Evolutionary conservation across 2,329 filamentous ascomycete genomes (phyloP), one percentile per base, ranked within the genome.

Genomic region (Fusarium xyrophilum): DNA sequence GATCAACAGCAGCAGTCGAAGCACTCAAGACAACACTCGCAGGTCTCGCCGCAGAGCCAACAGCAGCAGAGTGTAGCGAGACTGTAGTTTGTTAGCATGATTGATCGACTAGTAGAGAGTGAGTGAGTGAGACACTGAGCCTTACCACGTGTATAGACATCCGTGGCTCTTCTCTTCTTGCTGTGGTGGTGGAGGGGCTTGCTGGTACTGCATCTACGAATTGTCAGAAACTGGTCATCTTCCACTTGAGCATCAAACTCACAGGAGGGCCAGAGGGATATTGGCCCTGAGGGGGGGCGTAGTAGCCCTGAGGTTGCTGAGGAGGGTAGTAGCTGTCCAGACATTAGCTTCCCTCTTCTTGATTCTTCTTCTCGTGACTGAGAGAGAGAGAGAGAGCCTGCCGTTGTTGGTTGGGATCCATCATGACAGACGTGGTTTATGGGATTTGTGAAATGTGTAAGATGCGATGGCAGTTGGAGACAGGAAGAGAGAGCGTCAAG

Each of bases 21-120:
- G 65, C 79, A 81, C 47, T 82, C 80, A 32, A 81, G 69, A 65
- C 80, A 82, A 72, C 80, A 82, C 62, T 81, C 79, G 73, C 80
- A 82, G 6, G 79, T 78, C 68, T 82, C 79, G 6, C 80, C 80
- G 63, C 80, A 82, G 50, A 82, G 73, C 79, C 79, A 82, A 63
- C 80, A 82, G 73, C 80, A 82, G 75, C 80, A 82, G 61, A 82
- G 67, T 25, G 80, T 77, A 51, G 80, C 80, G 28, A 82, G 60
- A 67, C 79, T 81, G 44, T 5, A 7, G 1, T 2, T 2, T 2
- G 12, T 68, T 27, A 46, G 38, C 8, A 8, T 21, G 0, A 2
- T 6, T 39, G 2, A 8, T 3, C 11, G 19, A 2, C 2, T 3
- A 7, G 35, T 4, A 6, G 36, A 32, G 30, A 17, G 5, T 47